A percentile compares a stretch with the other conserved stretches of the same genome.
phyloP scores from a whole-genome alignment of 371 early-diverging fungal genomes.

The Neoconidiobolus thromboides region DNA sequence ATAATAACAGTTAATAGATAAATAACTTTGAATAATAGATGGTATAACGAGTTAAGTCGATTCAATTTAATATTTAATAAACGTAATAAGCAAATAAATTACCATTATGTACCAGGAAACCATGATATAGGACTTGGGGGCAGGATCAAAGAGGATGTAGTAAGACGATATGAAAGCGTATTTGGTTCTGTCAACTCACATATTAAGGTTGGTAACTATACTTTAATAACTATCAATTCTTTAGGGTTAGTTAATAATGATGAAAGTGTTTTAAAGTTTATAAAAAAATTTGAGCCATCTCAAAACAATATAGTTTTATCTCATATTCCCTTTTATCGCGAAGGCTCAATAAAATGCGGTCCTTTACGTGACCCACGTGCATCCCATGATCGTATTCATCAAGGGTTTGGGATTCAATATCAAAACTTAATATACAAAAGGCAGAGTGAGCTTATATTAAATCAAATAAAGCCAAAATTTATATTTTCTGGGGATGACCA shows the following conservation, averaged over 20 bases:
- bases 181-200: slow-evolving; percentile 53
- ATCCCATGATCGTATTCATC: slow-evolving; percentile 15
- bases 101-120: slow-evolving; percentile 49
- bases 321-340: slow-evolving; percentile 63
- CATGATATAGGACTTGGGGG: slow-evolving; percentile 85
- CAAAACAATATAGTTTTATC: slow-evolving; percentile 33
- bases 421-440: slow-evolving; percentile 47
- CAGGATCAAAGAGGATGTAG: slow-evolving; percentile 25
- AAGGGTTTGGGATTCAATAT: slow-evolving; percentile 59
- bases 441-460: slow-evolving; percentile 33
- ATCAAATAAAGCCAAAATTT: slow-evolving; percentile 33
- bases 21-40: background rate
- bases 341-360: slow-evolving; percentile 38
- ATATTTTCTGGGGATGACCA: slow-evolving; percentile 91
- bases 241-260: background rate
- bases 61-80: slow-evolving; percentile 3
- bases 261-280: background rate
- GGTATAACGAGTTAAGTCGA: slow-evolving; percentile 5
- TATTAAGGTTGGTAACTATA: slow-evolving; percentile 29
- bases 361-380: slow-evolving; percentile 22
- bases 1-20: background rate
- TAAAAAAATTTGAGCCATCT: background rate
- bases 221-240: slow-evolving; percentile 54
- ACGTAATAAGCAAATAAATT: background rate
- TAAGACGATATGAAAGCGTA: slow-evolving; percentile 26